A percentile compares a stretch with the other conserved stretches of the same genome.
Evolutionary conservation across 2,329 filamentous ascomycete species (phyloP).

Genomic region (Zasmidium citrigriseum): DNA sequence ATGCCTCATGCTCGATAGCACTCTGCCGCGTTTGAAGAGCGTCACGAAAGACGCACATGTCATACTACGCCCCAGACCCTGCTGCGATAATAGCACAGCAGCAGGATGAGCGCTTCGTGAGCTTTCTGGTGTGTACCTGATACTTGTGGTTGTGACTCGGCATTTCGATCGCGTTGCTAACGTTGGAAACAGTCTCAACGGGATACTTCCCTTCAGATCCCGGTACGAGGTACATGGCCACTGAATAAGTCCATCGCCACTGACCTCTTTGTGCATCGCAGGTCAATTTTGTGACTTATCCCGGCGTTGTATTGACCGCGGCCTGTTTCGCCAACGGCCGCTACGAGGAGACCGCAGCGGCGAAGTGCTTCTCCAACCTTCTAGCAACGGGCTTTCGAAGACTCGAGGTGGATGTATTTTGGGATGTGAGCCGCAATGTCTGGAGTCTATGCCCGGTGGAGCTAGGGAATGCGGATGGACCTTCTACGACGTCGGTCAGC

Average conservation of each 20-base stretch:
- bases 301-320: slow-evolving; percentile 57
- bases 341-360: slow-evolving; percentile 55
- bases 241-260: not conserved
- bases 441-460: slow-evolving; percentile 65
- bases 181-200: slow-evolving; percentile 52
- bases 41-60: not conserved
- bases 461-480: slow-evolving; percentile 32
- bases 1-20: not conserved
- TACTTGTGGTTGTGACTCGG: slow-evolving; percentile 1
- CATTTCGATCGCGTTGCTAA: not conserved
- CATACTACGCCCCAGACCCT: not conserved
- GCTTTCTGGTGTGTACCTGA: slow-evolving; percentile 30
- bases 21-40: not conserved
- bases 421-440: slow-evolving; percentile 55
- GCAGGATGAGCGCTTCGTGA: slow-evolving; percentile 20
- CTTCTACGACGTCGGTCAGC: slow-evolving; percentile 18
- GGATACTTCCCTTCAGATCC: slow-evolving; percentile 60
- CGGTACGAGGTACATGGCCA: slow-evolving; percentile 34
- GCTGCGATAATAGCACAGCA: slow-evolving; percentile 9
- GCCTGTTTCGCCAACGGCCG: slow-evolving; percentile 59
- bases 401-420: slow-evolving; percentile 63
- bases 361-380: slow-evolving; percentile 63
- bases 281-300: slow-evolving; percentile 62
- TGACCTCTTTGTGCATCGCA: slow-evolving; percentile 51
- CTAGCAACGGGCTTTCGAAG: slow-evolving; percentile 60